Percentiles rank a stretch among this genome's conserved stretches.
phyloP scores from a whole-genome alignment of 495 filamentous ascomycete genomes.

The Amniculicola lignicola region DNA sequence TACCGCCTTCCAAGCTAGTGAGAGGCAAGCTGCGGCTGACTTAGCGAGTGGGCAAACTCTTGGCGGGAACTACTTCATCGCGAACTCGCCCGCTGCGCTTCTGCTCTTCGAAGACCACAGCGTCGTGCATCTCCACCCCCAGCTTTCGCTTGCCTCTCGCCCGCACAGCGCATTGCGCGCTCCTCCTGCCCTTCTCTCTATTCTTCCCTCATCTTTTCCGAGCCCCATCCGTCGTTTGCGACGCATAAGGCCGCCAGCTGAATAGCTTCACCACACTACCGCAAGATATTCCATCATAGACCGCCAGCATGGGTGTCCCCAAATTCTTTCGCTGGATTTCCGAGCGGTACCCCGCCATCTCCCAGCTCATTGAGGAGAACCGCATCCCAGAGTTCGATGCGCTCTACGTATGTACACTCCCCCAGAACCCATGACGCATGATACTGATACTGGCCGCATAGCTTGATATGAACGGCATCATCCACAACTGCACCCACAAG shows the following conservation, averaged over 20 bases:
- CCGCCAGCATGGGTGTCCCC: constrained; percentile 74
- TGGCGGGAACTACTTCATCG: not conserved
- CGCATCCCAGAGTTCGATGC: constrained; percentile 99
- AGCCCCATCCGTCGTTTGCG: not conserved
- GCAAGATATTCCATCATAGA: not conserved
- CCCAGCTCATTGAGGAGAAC: constrained; percentile 97
- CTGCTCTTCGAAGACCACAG: constrained; percentile 34
- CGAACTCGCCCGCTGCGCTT: not conserved
- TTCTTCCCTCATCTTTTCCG: constrained; percentile 6
- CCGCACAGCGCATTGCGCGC: constrained; percentile 15
- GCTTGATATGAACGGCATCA: constrained; percentile 99
- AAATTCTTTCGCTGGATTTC: constrained; percentile 97
- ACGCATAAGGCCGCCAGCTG: not conserved
- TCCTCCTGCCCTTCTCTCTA: not conserved
- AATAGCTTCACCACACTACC: not conserved
- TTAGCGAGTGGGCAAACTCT: too few relatives aligned
- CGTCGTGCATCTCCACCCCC: constrained; percentile 31
- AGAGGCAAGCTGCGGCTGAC: too few relatives aligned
- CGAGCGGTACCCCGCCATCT: constrained; percentile 98
- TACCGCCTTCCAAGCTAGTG: too few relatives aligned
- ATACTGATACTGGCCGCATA: constrained; percentile 20
- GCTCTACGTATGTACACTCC: constrained; percentile 64
- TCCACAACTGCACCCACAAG: constrained; percentile 98
- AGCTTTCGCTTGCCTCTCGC: not conserved
- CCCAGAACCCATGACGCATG: not conserved